These are phyloP conservation scores for Cantharellus cinnabarinus DNA, from an alignment of 768 basidiomycete genomes.

Conservation along the genomic window DNA sequence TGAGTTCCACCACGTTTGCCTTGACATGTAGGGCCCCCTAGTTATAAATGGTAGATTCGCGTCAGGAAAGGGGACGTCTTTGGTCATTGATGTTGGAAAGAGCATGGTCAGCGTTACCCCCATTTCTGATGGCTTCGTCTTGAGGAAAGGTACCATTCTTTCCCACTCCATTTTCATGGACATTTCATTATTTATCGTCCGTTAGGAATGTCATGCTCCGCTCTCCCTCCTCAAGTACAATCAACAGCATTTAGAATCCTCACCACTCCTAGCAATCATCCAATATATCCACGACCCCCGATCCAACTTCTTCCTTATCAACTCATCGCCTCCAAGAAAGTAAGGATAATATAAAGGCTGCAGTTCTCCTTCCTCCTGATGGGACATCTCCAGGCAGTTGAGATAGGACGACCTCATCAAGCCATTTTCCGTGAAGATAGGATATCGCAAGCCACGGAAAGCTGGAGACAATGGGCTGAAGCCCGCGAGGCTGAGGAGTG, in stretches of 20 bases:
- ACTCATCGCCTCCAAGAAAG: constrained; percentile 64
- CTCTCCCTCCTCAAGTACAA: constrained; percentile 61
- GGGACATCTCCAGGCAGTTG: constrained; percentile 38
- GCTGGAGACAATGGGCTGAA: constrained; percentile 69
- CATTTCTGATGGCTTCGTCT: constrained; percentile 91
- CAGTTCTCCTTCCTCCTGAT: neutral
- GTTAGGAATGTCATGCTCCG: constrained; percentile 56
- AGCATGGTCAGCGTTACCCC: constrained; percentile 81
- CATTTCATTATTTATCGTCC: too few relatives aligned
- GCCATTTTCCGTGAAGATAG: constrained; percentile 62
- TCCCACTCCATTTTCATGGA: too few relatives aligned
- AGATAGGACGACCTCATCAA: constrained; percentile 39
- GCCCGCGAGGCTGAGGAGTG: constrained; percentile 76
- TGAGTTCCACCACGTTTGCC: constrained; percentile 20
- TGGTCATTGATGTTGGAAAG: constrained; percentile 87
- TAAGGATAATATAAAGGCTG: constrained; percentile 13
- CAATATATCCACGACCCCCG: constrained; percentile 27
- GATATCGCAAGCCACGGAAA: constrained; percentile 46
- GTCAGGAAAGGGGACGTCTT: constrained; percentile 89
- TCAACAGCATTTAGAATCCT: constrained; percentile 57
- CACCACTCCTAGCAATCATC: constrained; percentile 25
- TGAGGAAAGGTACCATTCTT: constrained; percentile 55
- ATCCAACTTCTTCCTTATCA: constrained; percentile 71
- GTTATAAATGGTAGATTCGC: constrained; percentile 49
- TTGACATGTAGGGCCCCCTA: neutral